phyloP scores from a whole-genome alignment of 2,329 filamentous ascomycete genomes.

The Colletotrichum sp. region DNA sequence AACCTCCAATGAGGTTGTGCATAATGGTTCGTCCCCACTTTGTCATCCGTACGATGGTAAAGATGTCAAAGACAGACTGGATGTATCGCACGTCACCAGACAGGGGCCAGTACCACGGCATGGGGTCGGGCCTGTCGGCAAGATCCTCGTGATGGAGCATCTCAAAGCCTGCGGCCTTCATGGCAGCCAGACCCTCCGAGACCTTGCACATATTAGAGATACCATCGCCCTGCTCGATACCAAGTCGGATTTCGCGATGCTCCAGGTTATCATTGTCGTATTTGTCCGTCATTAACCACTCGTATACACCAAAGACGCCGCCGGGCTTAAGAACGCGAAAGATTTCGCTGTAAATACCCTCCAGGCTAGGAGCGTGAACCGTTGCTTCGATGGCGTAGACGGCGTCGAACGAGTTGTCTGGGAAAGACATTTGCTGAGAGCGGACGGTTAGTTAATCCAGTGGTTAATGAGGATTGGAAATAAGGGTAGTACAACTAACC shows the following conservation, averaged over 20 bases:
- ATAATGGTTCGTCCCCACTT: constrained; percentile 77
- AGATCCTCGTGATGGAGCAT: constrained; percentile 49
- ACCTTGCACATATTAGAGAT: constrained; percentile 95
- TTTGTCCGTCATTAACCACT: constrained; percentile 96
- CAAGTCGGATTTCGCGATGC: constrained; percentile 85
- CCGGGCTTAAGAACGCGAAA: constrained; percentile 93
- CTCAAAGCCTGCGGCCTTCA: constrained; percentile 84
- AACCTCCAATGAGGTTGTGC: constrained; percentile 76
- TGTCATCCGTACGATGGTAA: constrained; percentile 89
- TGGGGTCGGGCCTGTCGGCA: constrained; percentile 72
- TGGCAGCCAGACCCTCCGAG: constrained; percentile 77
- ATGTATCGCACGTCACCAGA: constrained; percentile 86
- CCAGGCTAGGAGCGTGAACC: constrained; percentile 84
- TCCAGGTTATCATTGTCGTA: constrained; percentile 85
- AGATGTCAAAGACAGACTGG: constrained; percentile 77
- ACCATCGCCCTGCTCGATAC: constrained; percentile 90
- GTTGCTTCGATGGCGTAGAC: constrained; percentile 96
- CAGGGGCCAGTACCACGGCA: constrained; percentile 95
- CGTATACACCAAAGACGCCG: constrained; percentile 91
- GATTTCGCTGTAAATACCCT: constrained; percentile 90
- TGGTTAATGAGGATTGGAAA: background rate
- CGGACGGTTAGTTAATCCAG: background rate
- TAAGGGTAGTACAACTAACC: constrained; percentile 48
- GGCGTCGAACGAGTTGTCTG: constrained; percentile 86
- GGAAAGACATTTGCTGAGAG: constrained; percentile 83